Evolutionary conservation across 2,329 filamentous ascomycete species (phyloP).

Genomic region (Neofusicoccum ribis): DNA sequence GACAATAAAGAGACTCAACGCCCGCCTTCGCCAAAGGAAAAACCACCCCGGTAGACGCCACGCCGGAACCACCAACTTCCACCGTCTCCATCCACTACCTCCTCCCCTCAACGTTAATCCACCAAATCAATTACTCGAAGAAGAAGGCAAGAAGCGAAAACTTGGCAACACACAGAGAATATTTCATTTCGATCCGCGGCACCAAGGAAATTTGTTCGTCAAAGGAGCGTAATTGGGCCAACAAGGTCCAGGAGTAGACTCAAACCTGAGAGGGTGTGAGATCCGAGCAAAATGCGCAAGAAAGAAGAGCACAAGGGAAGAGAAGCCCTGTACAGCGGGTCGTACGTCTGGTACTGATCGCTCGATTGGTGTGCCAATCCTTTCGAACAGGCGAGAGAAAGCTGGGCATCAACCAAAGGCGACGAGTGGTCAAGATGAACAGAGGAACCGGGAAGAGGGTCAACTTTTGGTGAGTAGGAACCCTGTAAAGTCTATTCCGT

Average conservation of each 20-base stretch:
- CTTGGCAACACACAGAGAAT: not conserved
- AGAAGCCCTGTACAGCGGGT: not conserved
- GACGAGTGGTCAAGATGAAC: not conserved
- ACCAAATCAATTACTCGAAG: slow-evolving; percentile 6
- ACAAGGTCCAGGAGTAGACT: no score
- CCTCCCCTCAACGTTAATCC: not conserved
- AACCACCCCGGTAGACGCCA: not conserved
- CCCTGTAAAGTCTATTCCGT: slow-evolving; percentile 1
- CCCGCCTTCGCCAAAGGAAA: not conserved
- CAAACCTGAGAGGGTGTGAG: not conserved
- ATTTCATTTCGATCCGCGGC: not conserved
- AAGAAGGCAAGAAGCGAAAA: not conserved
- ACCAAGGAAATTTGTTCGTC: not conserved
- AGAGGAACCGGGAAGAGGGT: not conserved
- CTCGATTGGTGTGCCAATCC: not conserved
- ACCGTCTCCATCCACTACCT: not conserved
- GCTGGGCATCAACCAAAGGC: not conserved
- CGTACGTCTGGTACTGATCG: not conserved
- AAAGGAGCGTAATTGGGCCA: not conserved
- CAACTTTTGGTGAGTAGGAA: not conserved
- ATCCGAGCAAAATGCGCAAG: not conserved
- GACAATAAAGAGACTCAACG: not conserved
- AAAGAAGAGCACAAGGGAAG: not conserved
- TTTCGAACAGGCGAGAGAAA: not conserved
- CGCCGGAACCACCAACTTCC: not conserved